A percentile compares a stretch with the other conserved stretches of the same genome.
Conservation (phyloP, 176 grass and related monocot genomes). For the Ampelocalamus luodianensis region DNA sequence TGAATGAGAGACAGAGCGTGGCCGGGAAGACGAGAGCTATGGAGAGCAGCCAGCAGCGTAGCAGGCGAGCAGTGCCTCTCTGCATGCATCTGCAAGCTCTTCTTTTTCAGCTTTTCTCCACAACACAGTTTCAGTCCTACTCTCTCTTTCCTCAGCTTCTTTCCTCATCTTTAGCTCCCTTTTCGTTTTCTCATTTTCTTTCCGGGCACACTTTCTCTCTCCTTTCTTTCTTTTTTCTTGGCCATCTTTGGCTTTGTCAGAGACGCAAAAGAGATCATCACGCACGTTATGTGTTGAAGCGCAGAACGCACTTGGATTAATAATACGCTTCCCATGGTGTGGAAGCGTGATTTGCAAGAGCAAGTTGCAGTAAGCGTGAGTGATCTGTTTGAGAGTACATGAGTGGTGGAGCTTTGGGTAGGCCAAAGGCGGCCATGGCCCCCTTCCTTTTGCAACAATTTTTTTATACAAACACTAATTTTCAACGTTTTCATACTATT, state of each 20-base stretch:
- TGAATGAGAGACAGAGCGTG: background rate
- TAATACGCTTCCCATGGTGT: background rate
- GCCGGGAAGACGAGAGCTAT: background rate
- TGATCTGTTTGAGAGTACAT: background rate
- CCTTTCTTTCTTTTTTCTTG: background rate
- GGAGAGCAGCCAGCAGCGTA: background rate
- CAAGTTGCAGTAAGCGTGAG: background rate
- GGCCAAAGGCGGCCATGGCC: no score
- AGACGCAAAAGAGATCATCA: background rate
- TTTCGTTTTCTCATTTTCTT: no score
- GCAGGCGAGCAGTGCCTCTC: conserved; percentile 11
- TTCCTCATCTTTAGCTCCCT: background rate
- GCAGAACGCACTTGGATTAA: background rate
- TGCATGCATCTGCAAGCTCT: background rate
- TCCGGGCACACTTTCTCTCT: background rate
- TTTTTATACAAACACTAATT: no score
- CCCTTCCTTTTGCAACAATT: no score
- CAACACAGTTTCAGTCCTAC: conserved; percentile 1
- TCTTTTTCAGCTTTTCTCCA: background rate
- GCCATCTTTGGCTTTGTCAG: conserved; percentile 25
- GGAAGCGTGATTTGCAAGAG: background rate
- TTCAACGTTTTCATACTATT: no score
- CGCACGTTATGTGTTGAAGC: background rate
- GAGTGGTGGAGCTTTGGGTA: no score
- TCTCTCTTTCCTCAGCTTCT: no score